Base-by-base conservation (phyloP, 2,329 filamentous ascomycete species). In the Didymella sp. region DNA sequence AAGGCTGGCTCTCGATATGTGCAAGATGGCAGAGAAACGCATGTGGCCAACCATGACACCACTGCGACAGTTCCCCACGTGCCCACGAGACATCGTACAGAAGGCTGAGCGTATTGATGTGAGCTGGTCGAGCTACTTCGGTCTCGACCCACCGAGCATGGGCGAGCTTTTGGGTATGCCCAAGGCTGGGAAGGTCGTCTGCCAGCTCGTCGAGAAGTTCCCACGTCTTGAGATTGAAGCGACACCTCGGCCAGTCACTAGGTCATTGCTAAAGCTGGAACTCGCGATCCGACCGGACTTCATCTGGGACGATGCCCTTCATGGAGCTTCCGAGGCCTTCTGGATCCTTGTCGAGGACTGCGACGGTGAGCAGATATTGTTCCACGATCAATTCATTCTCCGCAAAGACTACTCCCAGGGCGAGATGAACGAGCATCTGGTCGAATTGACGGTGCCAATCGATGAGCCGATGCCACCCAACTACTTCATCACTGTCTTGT, bases 21-120 rank as follows among this genome's bases (percentile, higher is more conserved):
- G 96, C 80, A 99, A 99, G 80, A 98, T 96, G 92, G 95, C 94
- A 0, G 95, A 99, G 81, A 96, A 96, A 82, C 86, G 96, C 46
- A 99, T 99, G 96, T 99, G 95, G 95, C 93, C 94, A 13, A 98
- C 94, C 6, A 99, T 98, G 95, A 91, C 92, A 33, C 95, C 96
- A 11, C 82, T 99, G 28, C 87, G 95, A 51, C 95, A 99, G 71
- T 99, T 99, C 72, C 71, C 72, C 9, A 64, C 58, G n/a, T 96
- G 92, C 71, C 87, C 93, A 3, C 83, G 87, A 37, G 94, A 98
- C 56, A 91, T 98, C 50, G 81, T 98, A 45, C 88, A 91, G 64
- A 98, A 98, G 78, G 89, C 93, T 3, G 95, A 99, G 79, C 86
- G 93, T 65, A 96, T 98, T 59, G 93, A 97, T 66, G 93, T 98